Base-by-base conservation (phyloP, 148 eudicot genomes). In the Silene latifolia region DNA sequence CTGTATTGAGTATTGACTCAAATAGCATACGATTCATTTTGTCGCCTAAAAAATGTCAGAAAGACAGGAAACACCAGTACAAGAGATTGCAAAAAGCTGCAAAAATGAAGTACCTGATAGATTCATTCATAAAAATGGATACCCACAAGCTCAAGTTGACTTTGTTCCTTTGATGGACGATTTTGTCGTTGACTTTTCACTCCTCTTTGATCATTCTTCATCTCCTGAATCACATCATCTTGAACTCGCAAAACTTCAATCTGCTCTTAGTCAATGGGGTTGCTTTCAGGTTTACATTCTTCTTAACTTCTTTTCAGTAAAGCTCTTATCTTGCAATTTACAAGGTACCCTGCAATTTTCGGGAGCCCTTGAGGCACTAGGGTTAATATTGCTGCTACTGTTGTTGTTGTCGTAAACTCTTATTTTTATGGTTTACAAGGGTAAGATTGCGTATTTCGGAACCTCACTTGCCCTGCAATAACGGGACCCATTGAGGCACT, bases 211-310 rank as follows among this genome's bases (percentile, higher is more conserved):
- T 14, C 25, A 29, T 48, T 23, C 32, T 21, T 35, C 82, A 5
- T n/a, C n/a, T n/a, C 4, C 77, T n/a, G 63, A 44, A 62, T 24
- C 63, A 13, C 42, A 65, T 9, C 42, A 65, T 9, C 10, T 7
- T 56, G 78, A 83, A 59, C 70, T 73, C 20, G 39, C 7, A 7
- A 80, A 83, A 39, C 78, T 83, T 77, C 72, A 51, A 17, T 72
- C 53, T 42, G 75, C 77, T 73, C 80, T 83, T 46, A 80, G 58
- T 61, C 29, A 78, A 35, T 83, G 83, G 82, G 85, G 85, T 32
- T 83, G 85, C 60, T 83, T 80, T n/a, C 83, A 79, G 85, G 85
- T 83, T 72, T 18, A 12, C 56, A 13, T 51, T 51, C 1, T 51
- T 51, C 14, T 12, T 51, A 12, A 4, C 56, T 51, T 51, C 17